Base-by-base conservation (phyloP, 352 stramenopile species). In the Aphanomyces cochlioides region DNA sequence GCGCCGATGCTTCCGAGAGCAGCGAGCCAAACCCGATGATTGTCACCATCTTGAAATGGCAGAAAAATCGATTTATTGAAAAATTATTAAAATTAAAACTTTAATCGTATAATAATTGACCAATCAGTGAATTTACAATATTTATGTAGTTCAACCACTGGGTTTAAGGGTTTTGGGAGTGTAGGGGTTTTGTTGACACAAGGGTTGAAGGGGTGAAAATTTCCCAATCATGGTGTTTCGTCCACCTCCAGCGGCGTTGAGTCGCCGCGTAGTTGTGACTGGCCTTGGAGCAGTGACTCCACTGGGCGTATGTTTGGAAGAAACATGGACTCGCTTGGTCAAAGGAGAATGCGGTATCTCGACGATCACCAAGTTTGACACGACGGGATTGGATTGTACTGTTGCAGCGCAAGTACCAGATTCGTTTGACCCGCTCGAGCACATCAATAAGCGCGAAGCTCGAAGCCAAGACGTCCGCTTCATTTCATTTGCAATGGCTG, bases 11-110 rank as follows among this genome's bases (percentile, higher is more conserved):
- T 78, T 96, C 86, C 77, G 88, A 96, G 21, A 98, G 74, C n/a
- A 98, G 79, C 56, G 88, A 96, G 40, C 93, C 93, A 75, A 96
- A 97, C 73, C 90, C 90, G 37, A 98, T 77, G 72, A 98, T 90
- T 21, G 85, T 93, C 66, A 83, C 78, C 77, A 84, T 84, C 1
- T 56, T 57, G n/a, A 15, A 28, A 6, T 58, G n/a, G 37, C 47
- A 28, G 28, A 28, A 28, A 28, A 28, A 28, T 28, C 28, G 28
- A 28, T 28, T 53, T 2, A 53, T 53, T 53, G 10, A 28, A 28
- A 58, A 19, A n/a, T 34, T 38, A 58, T 58, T 19, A 58, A 58
- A 19, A 10, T 8, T 58, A 10, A 34, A 58, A 58, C 13, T 1
- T 38, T 10, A 34, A 28, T n/a, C n/a, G n/a, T n/a, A n/a, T n/a